Conservation (phyloP, 805 yeast species). For the Pichia pseudocactophila region DNA sequence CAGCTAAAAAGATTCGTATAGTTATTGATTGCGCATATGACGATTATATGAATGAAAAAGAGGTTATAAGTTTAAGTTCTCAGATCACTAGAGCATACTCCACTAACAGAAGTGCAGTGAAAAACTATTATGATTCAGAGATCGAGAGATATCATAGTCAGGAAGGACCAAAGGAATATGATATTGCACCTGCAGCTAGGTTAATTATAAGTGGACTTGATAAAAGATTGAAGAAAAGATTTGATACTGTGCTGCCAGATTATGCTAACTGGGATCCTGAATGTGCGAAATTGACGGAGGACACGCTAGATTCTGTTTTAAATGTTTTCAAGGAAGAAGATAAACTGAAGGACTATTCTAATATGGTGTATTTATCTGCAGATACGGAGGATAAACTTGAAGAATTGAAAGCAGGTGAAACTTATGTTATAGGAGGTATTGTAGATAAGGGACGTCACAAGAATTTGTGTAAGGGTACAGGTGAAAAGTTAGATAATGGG, state of each 20-base stretch:
- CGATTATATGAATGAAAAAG: conserved; percentile 74
- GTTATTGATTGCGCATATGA: conserved; percentile 90
- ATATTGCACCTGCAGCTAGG: conserved; percentile 35
- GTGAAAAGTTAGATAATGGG: conserved; percentile 47
- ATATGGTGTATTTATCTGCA: conserved; percentile 68
- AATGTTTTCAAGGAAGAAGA: conserved; percentile 46
- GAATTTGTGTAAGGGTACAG: conserved; percentile 71
- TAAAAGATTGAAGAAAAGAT: conserved; percentile 56
- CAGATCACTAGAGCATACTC: conserved; percentile 82
- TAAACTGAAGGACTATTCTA: conserved; percentile 26
- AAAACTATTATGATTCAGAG: conserved; percentile 27
- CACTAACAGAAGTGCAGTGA: conserved; percentile 47
- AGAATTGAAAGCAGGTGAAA: conserved; percentile 54
- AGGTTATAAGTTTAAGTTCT: conserved; percentile 57
- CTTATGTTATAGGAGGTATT: conserved; percentile 90
- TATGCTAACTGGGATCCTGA: conserved; percentile 54
- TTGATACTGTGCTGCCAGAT: conserved; percentile 52
- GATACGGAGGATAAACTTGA: conserved; percentile 70
- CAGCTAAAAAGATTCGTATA: conserved; percentile 26
- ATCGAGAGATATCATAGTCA: neutral
- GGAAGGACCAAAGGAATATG: neutral
- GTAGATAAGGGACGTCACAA: conserved; percentile 92
- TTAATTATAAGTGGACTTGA: conserved; percentile 58
- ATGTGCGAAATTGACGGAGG: conserved; percentile 42
- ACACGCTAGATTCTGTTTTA: conserved; percentile 25